Evolutionary conservation across 2,329 filamentous ascomycete genomes (phyloP), one percentile per base, ranked within the genome.

Genomic region (Aspergillus viridinutans): DNA sequence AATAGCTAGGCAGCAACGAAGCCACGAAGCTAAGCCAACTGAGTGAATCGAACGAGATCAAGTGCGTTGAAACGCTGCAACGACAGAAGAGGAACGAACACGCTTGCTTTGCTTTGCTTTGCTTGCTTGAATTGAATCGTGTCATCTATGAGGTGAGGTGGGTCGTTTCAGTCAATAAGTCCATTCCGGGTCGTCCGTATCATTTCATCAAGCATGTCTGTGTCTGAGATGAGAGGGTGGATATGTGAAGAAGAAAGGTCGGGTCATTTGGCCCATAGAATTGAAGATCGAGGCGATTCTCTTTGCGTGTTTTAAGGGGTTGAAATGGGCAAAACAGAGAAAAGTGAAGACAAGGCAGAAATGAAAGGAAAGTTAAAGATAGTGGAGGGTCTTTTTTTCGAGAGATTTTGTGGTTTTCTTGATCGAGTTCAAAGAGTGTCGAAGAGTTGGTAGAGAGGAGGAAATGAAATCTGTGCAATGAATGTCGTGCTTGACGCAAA

Each of bases 311-410:
- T 42, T n/a, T n/a, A 45, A 25, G 10, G 4, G 3, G 7, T 45
- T 45, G 1, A n/a, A 23, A 47, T 23, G 2, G 8, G 9, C 20
- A 23, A 10, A 23, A 21, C 9, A 45, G 20, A 45, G 21, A 43
- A 12, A 6, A 23, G 21, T 10, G 20, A 42, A 56, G 49, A 51
- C n/a, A 17, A 50, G n/a, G 17, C 20, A 21, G 48, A 29, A 25
- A 28, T 7, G 28, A 35, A 51, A 35, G 29, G 28, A 51, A 51
- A 51, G 49, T 21, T 51, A 56, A 45, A 52, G 53, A 58, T 40
- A 26, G 43, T 47, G 43, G 8, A 14, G 21, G 10, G 21, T 14
- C 3, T 25, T 17, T 26, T 45, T 47, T 8, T 35, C 0, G 32
- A 6, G 12, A 6, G 12, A 6, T 35, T 47, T 47, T 47, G 12